Conservation (phyloP, 768 basidiomycete species). For the Tricholoma hemisulphureum region DNA sequence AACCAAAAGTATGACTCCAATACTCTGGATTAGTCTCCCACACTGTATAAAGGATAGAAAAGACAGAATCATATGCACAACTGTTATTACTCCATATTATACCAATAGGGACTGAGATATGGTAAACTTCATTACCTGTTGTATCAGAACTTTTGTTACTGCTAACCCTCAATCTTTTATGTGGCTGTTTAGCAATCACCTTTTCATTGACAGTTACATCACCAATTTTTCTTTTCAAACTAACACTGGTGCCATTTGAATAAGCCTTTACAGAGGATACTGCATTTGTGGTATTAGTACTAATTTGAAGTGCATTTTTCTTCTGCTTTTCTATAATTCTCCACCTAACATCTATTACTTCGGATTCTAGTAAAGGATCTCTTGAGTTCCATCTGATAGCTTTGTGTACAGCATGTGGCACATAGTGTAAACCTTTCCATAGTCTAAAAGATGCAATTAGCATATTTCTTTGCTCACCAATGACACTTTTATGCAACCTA, state of each 20-base stretch:
- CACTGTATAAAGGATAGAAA: neutral
- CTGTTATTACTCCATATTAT: conserved; percentile 1
- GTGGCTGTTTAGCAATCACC: too few species aligned
- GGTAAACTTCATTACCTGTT: neutral
- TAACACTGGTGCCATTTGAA: neutral
- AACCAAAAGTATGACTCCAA: neutral
- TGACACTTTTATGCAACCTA: conserved; percentile 10
- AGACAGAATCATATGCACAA: conserved; percentile 1
- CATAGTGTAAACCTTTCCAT: neutral
- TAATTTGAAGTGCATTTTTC: too few species aligned
- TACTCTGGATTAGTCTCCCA: neutral
- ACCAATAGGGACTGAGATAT: neutral
- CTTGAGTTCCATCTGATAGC: too few species aligned
- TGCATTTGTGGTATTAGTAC: neutral
- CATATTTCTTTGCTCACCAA: conserved; percentile 16
- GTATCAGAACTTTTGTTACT: neutral
- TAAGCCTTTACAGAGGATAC: too few species aligned
- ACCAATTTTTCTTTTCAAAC: too few species aligned
- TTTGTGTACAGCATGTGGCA: neutral
- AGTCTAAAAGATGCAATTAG: conserved; percentile 11
- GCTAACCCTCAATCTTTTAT: too few species aligned
- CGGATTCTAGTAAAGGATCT: neutral
- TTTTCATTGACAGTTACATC: too few species aligned
- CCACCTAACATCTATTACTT: neutral
- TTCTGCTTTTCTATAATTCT: neutral